Evolutionary conservation across 345 rosid genomes (phyloP).

Genomic region (Arabidopsis suecica): DNA sequence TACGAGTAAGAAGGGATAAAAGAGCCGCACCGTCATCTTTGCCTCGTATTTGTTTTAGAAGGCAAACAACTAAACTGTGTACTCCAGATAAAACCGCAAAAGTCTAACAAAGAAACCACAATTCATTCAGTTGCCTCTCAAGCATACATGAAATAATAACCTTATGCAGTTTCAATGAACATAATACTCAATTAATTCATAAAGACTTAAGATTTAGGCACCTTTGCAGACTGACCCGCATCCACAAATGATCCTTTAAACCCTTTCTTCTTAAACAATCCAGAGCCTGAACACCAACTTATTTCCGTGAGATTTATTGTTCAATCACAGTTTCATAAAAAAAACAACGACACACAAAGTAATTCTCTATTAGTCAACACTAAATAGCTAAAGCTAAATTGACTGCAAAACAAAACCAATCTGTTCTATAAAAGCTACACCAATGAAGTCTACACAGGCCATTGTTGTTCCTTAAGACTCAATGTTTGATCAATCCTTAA

Average conservation of each 20-base stretch:
- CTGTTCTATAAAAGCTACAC: constrained; percentile 16
- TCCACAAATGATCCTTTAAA: constrained; percentile 80
- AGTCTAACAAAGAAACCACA: constrained; percentile 30
- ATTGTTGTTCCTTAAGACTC: not conserved
- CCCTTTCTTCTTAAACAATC: constrained; percentile 80
- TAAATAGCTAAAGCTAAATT: constrained; percentile 4
- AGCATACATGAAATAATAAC: constrained; percentile 4
- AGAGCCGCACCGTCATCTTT: constrained; percentile 83
- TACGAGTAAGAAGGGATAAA: not conserved
- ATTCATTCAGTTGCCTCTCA: not conserved
- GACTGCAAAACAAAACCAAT: not conserved
- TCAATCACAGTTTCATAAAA: not conserved
- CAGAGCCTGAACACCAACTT: constrained; percentile 63
- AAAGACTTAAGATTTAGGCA: constrained; percentile 30
- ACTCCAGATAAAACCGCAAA: constrained; percentile 48
- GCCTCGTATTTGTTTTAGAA: constrained; percentile 83
- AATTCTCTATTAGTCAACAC: constrained; percentile 19
- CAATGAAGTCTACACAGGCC: not conserved
- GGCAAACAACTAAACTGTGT: constrained; percentile 48
- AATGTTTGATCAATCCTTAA: constrained; percentile 2
- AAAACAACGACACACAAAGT: constrained; percentile 4
- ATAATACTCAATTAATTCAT: not conserved
- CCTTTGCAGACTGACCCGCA: constrained; percentile 93
- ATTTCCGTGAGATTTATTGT: constrained; percentile 1
- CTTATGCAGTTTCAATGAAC: not conserved